Conservation (phyloP, 495 filamentous ascomycete species). For the Trichoderma gamsii region DNA sequence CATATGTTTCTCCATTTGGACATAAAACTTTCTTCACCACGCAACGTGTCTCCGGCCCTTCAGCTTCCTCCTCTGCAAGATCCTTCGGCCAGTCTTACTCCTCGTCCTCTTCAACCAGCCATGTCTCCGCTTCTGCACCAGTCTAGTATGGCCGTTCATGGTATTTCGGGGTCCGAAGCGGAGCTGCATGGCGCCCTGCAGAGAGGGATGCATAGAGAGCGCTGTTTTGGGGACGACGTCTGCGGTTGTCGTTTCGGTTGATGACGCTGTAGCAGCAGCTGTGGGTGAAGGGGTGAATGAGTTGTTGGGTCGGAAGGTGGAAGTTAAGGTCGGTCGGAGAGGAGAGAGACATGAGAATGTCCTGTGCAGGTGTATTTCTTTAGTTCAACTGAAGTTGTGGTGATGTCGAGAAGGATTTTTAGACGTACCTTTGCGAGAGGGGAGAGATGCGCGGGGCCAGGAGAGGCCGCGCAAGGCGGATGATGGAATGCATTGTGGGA, state of each 20-base stretch:
- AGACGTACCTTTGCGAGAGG: neutral
- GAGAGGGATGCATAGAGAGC: slow-evolving; percentile 35
- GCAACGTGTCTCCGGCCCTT: slow-evolving; percentile 38
- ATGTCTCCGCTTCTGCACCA: slow-evolving; percentile 44
- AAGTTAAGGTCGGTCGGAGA: slow-evolving; percentile 16
- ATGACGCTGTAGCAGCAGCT: slow-evolving; percentile 11
- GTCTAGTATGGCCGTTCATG: slow-evolving; percentile 34
- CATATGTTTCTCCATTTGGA: neutral
- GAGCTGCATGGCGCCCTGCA: slow-evolving; percentile 32
- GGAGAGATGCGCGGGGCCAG: slow-evolving; percentile 1
- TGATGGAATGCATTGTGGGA: slow-evolving; percentile 1
- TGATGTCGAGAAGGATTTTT: neutral
- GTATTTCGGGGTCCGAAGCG: slow-evolving; percentile 43
- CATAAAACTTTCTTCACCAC: slow-evolving; percentile 18
- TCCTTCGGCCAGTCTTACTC: slow-evolving; percentile 36
- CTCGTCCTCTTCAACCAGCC: slow-evolving; percentile 39
- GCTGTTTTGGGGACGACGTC: slow-evolving; percentile 36
- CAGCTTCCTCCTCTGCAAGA: slow-evolving; percentile 29
- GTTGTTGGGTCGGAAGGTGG: slow-evolving; percentile 16
- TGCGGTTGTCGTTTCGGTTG: slow-evolving; percentile 1
- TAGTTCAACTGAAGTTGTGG: neutral
- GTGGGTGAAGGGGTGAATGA: slow-evolving; percentile 16
- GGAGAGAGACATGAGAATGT: slow-evolving; percentile 15
- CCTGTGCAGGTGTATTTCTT: neutral
- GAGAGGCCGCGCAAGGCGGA: slow-evolving; percentile 11